These are phyloP conservation scores for Tilletiopsis washingtonensis DNA, from an alignment of 1,284 basidiomycete species.

Conservation along the genomic window DNA sequence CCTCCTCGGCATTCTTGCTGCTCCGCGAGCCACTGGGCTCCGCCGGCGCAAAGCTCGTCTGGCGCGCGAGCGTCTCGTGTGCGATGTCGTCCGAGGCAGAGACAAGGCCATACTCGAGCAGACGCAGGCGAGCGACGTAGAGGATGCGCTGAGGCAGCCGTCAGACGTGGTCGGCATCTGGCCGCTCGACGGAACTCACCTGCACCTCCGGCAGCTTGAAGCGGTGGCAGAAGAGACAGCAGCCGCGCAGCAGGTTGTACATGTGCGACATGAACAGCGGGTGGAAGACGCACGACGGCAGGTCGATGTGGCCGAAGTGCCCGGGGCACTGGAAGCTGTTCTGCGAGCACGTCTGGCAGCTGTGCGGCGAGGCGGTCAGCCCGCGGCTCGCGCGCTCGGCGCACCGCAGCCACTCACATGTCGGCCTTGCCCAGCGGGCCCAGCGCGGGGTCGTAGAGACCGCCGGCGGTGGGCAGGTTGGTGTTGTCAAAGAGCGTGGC, in stretches of 20 bases:
- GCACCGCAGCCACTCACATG: constrained; percentile 8
- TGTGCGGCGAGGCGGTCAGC: constrained; percentile 46
- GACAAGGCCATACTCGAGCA: constrained; percentile 82
- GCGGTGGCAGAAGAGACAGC: constrained; percentile 91
- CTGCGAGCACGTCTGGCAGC: constrained; percentile 86
- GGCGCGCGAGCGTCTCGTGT: constrained; percentile 52
- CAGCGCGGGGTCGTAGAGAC: constrained; percentile 89
- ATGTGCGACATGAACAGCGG: constrained; percentile 92
- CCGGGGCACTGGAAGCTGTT: constrained; percentile 91
- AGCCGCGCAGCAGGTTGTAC: constrained; percentile 76
- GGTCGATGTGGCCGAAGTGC: constrained; percentile 98
- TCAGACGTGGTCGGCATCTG: background rate
- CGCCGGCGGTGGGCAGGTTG: constrained; percentile 81
- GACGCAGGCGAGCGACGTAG: constrained; percentile 76
- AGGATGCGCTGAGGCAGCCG: constrained; percentile 3
- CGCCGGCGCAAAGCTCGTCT: constrained; percentile 8
- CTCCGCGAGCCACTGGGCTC: background rate
- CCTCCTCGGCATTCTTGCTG: constrained; percentile 17
- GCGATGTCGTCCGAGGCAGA: constrained; percentile 66
- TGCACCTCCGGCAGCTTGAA: constrained; percentile 63
- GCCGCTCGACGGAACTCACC: background rate
- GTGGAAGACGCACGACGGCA: constrained; percentile 91
- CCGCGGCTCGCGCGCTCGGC: background rate
- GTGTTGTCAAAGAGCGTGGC: constrained; percentile 87
- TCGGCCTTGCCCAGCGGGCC: constrained; percentile 81